A percentile compares a stretch with the other conserved stretches of the same genome.
Evolutionary conservation across 331 rosid species (phyloP).

Genomic region (Arachis monticola): DNA sequence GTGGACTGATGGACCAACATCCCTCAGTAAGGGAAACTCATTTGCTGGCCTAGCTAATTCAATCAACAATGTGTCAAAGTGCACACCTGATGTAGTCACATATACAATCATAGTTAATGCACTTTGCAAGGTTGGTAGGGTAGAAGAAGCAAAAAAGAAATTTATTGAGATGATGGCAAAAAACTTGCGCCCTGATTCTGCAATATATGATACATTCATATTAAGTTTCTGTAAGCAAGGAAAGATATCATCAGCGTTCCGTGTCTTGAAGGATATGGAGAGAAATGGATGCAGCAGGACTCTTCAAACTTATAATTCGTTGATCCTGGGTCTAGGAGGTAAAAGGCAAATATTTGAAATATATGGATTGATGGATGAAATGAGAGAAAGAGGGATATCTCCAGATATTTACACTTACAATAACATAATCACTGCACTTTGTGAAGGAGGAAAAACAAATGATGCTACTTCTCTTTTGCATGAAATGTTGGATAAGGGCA

Average conservation of each 20-base stretch:
- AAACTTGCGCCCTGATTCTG: constrained; percentile 75
- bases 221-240: constrained; percentile 76
- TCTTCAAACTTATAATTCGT: constrained; percentile 86
- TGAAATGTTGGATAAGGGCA: constrained; percentile 84
- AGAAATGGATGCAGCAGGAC: constrained; percentile 89
- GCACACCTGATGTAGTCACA: constrained; percentile 75
- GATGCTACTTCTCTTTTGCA: constrained; percentile 85
- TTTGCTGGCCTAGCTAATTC: constrained; percentile 63
- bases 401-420: constrained; percentile 79
- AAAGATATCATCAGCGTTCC: constrained; percentile 85
- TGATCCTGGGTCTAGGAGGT: constrained; percentile 75
- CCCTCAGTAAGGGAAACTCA: constrained; percentile 68
- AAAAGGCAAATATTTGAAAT: constrained; percentile 84
- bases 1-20: constrained; percentile 81
- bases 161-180: constrained; percentile 83
- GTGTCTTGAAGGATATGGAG: constrained; percentile 94
- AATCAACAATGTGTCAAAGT: constrained; percentile 55
- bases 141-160: constrained; percentile 88
- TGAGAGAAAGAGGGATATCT: constrained; percentile 77
- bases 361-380: constrained; percentile 91
- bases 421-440: constrained; percentile 70
- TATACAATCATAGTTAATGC: constrained; percentile 76
- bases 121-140: constrained; percentile 81
- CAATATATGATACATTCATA: constrained; percentile 68
- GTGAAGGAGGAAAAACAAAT: constrained; percentile 71